Percentiles rank a stretch among this genome's conserved stretches.
phyloP scores from a whole-genome alignment of 2,329 filamentous ascomycete genomes.

The Trichothecium roseum region DNA sequence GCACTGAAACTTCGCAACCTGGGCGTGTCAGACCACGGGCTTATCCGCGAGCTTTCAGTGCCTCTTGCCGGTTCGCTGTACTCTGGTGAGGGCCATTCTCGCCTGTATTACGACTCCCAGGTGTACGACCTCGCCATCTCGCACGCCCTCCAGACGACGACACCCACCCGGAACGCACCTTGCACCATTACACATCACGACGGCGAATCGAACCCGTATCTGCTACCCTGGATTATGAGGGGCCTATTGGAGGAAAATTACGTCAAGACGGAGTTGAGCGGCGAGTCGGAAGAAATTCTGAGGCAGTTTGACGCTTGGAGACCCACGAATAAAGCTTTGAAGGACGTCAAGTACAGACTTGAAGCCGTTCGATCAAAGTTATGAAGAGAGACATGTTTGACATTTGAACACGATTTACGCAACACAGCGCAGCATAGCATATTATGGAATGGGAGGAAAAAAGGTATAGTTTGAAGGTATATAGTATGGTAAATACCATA shows the following conservation, averaged over 20 bases:
- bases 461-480: too few species aligned
- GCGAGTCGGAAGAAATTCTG: conserved; percentile 72
- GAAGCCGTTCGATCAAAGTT: conserved; percentile 86
- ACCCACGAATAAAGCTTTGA: conserved; percentile 78
- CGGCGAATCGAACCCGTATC: conserved; percentile 61
- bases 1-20: conserved; percentile 89
- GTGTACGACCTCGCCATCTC: conserved; percentile 74
- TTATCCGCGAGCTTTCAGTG: conserved; percentile 80
- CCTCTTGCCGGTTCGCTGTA: conserved; percentile 88
- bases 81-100: conserved; percentile 83
- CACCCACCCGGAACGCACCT: conserved; percentile 10
- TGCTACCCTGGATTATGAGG: conserved; percentile 91
- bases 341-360: conserved; percentile 90
- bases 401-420: conserved; percentile 1
- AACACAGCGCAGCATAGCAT: background rate
- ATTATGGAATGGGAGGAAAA: too few species aligned
- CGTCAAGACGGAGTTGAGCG: conserved; percentile 68
- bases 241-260: conserved; percentile 86
- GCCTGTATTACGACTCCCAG: conserved; percentile 79
- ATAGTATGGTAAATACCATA: background rate
- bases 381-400: too few species aligned
- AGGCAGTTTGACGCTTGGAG: conserved; percentile 89
- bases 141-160: conserved; percentile 59
- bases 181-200: conserved; percentile 9
- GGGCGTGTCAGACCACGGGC: conserved; percentile 83